Evolutionary conservation across 1,139 yeast species (phyloP).

Genomic region (Nakaseomyces kungkrabaensis): DNA sequence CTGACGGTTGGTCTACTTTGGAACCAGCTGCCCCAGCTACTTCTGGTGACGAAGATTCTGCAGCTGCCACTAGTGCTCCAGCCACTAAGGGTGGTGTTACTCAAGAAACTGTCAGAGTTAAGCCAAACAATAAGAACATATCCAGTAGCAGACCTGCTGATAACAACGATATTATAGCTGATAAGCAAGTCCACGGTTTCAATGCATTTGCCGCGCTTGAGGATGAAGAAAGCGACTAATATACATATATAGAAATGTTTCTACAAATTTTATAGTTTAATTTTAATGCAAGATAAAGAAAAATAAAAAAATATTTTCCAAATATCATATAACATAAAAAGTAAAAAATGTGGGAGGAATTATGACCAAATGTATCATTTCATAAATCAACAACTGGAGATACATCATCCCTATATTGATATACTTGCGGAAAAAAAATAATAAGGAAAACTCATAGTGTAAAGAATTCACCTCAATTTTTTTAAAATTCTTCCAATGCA

Average conservation of each 20-base stretch:
- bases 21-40: slow-evolving; percentile 37
- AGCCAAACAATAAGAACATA: slow-evolving; percentile 65
- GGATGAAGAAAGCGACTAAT: slow-evolving; percentile 41
- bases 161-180: slow-evolving; percentile 59
- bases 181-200: slow-evolving; percentile 53
- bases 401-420: slow-evolving; percentile 25
- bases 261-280: too few relatives aligned
- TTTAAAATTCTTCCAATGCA: background rate
- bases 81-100: slow-evolving; percentile 17
- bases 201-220: slow-evolving; percentile 75
- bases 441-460: slow-evolving; percentile 4
- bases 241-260: background rate
- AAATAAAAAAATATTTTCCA: background rate
- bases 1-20: slow-evolving; percentile 75
- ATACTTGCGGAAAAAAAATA: slow-evolving; percentile 3
- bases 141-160: slow-evolving; percentile 67
- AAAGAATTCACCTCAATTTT: background rate
- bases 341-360: slow-evolving; percentile 12
- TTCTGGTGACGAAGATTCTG: slow-evolving; percentile 35
- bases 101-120: slow-evolving; percentile 39
- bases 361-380: slow-evolving; percentile 31
- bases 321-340: background rate
- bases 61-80: slow-evolving; percentile 29
- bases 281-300: background rate
- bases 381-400: slow-evolving; percentile 29